Base-by-base conservation (phyloP, 352 stramenopile genomes). In the Phytopythium sindhum region DNA sequence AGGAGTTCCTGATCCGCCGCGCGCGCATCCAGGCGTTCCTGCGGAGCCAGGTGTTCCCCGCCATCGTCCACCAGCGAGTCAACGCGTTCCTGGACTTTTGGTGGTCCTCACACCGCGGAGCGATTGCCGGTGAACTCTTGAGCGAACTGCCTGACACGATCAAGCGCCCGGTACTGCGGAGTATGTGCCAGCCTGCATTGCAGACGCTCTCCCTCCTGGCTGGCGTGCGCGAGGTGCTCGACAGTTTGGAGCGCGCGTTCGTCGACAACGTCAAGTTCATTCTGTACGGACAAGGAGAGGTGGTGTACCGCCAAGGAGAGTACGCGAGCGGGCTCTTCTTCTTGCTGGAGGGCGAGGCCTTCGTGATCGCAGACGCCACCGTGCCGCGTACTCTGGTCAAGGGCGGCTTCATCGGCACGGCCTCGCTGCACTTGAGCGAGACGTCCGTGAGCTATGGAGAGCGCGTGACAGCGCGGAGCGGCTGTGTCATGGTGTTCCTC, bases 11-110 rank as follows among this genome's bases (percentile, higher is more conserved):
- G 19, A 68, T 76, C 1, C 86, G 69, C 0, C 74, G 78, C 0
- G 75, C 81, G 2, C 69, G 77, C 15, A 80, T 90, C 15, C 75
- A 87, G 47, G 59, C 70, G 31, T 90, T 90, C 47, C 66, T 90
- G 21, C 72, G 68, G 12, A 82, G 73, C 1, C 69, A 84, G 42
- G 79, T 68, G 12, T 78, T 73, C 0, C 78, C 81, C 1, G 1
- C 74, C 0, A 67, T 68, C 1, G 71, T 90, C 45, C 69, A 87
- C 26, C 76, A 82, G 26, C 78, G 78, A 0, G 81, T 84, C 0
- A 77, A 84, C 42, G 75, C 78, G 2, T 90, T 88, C 50, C 56
- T 90, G 9, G 81, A 90, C 29, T 90, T 87, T 65, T 90, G 81
- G 81, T 90, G 81, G 81, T 84, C 72, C 11, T 80, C 73, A 0